A percentile compares a stretch with the other conserved stretches of the same genome.
Conservation (phyloP, 1,284 basidiomycete genomes). For the Microbotryum scabiosae region DNA sequence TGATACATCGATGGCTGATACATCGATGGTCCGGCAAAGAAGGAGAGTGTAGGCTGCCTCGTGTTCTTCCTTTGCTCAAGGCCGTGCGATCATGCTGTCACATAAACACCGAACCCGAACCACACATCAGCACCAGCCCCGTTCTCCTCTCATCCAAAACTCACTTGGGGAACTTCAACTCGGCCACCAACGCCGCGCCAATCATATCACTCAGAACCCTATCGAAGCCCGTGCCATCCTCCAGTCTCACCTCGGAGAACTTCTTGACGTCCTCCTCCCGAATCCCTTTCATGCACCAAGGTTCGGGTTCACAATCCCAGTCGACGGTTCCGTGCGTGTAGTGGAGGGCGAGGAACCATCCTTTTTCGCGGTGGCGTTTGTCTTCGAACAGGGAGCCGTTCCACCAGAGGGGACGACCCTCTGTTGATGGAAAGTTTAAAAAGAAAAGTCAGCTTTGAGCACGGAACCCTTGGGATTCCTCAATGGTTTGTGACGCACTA, state of each 20-base stretch:
- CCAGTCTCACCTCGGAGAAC: slow-evolving; percentile 1
- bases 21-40: too few relatives aligned
- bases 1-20: too few relatives aligned
- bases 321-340: slow-evolving; percentile 24
- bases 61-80: too few relatives aligned
- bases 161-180: too few relatives aligned
- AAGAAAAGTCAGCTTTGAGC: too few relatives aligned
- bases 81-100: too few relatives aligned
- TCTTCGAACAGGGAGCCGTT: slow-evolving; percentile 27
- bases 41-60: too few relatives aligned
- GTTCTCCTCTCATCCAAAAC: too few relatives aligned
- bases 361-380: slow-evolving; percentile 26
- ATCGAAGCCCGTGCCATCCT: slow-evolving; percentile 15
- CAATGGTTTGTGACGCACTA: neutral
- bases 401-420: slow-evolving; percentile 24
- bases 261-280: slow-evolving; percentile 22
- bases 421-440: neutral
- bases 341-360: slow-evolving; percentile 29
- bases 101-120: too few relatives aligned
- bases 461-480: too few relatives aligned
- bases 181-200: slow-evolving; percentile 27
- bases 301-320: slow-evolving; percentile 27
- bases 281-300: slow-evolving; percentile 20
- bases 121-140: too few relatives aligned
- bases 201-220: slow-evolving; percentile 26